These are phyloP conservation scores for Sanghuangporus sanghuang DNA, from an alignment of 1,284 basidiomycete genomes.

Conservation along the genomic window DNA sequence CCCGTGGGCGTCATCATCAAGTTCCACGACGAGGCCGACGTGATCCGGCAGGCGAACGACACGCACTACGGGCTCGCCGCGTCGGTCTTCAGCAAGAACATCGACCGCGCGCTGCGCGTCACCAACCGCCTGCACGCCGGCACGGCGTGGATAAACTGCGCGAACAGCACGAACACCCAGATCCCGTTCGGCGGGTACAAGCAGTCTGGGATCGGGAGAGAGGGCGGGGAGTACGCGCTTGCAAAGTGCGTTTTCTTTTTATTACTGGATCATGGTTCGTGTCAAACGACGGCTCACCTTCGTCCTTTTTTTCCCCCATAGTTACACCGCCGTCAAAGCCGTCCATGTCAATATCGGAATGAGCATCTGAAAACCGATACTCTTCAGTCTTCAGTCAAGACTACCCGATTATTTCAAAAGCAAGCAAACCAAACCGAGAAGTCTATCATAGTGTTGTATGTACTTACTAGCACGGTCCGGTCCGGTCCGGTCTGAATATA, in stretches of 20 bases:
- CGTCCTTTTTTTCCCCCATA: slow-evolving; percentile 34
- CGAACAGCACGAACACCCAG: slow-evolving; percentile 58
- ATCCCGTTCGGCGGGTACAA: slow-evolving; percentile 90
- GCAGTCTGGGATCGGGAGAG: slow-evolving; percentile 79
- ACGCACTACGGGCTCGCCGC: slow-evolving; percentile 84
- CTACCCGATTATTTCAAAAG: too few relatives aligned
- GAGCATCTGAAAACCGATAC: slow-evolving; percentile 5
- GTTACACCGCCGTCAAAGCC: slow-evolving; percentile 83
- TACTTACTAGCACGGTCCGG: too few relatives aligned
- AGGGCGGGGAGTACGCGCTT: slow-evolving; percentile 81
- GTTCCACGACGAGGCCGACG: slow-evolving; percentile 67
- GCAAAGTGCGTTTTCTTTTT: slow-evolving; percentile 45
- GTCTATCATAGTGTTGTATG: too few relatives aligned
- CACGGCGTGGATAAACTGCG: slow-evolving; percentile 79
- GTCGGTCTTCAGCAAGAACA: slow-evolving; percentile 79
- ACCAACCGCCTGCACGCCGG: slow-evolving; percentile 81
- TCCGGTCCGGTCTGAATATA: too few relatives aligned
- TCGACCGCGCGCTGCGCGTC: slow-evolving; percentile 70
- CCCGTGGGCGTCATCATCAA: slow-evolving; percentile 76
- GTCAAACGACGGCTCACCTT: too few relatives aligned
- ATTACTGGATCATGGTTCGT: too few relatives aligned
- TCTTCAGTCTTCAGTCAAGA: too few relatives aligned
- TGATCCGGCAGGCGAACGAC: slow-evolving; percentile 79
- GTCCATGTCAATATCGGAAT: slow-evolving; percentile 73
- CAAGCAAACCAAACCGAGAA: too few relatives aligned